A percentile compares a stretch with the other conserved stretches of the same genome.
phyloP scores from a whole-genome alignment of 495 filamentous ascomycete genomes.

The Barbatosphaeria neglecta region DNA sequence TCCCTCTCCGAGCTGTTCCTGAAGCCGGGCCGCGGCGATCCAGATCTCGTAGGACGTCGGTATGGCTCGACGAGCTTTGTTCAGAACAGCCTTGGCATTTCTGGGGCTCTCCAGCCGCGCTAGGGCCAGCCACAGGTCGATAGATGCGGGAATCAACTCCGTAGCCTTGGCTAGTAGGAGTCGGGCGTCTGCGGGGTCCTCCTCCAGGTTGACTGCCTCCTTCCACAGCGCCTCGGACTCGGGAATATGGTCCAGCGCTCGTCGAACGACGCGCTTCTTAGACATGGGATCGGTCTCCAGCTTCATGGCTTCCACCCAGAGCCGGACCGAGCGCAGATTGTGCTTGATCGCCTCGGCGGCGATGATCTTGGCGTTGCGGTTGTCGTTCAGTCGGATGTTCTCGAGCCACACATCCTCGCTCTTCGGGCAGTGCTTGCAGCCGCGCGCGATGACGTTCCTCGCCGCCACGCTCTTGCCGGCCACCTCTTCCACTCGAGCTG shows the following conservation, averaged over 20 bases:
- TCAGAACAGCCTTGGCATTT: conserved; percentile 87
- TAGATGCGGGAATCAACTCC: conserved; percentile 82
- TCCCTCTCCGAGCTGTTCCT: conserved; percentile 71
- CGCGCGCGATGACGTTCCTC: conserved; percentile 69
- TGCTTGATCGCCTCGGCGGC: conserved; percentile 88
- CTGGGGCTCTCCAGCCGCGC: conserved; percentile 79
- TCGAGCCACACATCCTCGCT: conserved; percentile 94
- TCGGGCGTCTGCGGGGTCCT: conserved; percentile 73
- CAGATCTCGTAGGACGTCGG: conserved; percentile 89
- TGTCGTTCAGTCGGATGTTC: conserved; percentile 82
- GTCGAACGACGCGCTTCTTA: conserved; percentile 81
- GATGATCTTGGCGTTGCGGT: conserved; percentile 87
- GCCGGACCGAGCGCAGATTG: conserved; percentile 73
- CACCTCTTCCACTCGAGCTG: conserved; percentile 81
- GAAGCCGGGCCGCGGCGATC: conserved; percentile 85
- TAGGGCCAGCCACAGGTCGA: conserved; percentile 90
- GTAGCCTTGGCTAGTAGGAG: conserved; percentile 85
- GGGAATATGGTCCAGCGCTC: conserved; percentile 79
- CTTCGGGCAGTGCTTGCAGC: conserved; percentile 82
- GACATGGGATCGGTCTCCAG: conserved; percentile 68
- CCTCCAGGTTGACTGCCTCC: conserved; percentile 90
- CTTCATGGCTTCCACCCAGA: conserved; percentile 94
- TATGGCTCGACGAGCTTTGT: conserved; percentile 86
- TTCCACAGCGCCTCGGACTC: conserved; percentile 95
- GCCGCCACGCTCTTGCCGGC: conserved; percentile 85